Conservation (phyloP, 495 filamentous ascomycete species). For the Beverwykella pulmonaria region DNA sequence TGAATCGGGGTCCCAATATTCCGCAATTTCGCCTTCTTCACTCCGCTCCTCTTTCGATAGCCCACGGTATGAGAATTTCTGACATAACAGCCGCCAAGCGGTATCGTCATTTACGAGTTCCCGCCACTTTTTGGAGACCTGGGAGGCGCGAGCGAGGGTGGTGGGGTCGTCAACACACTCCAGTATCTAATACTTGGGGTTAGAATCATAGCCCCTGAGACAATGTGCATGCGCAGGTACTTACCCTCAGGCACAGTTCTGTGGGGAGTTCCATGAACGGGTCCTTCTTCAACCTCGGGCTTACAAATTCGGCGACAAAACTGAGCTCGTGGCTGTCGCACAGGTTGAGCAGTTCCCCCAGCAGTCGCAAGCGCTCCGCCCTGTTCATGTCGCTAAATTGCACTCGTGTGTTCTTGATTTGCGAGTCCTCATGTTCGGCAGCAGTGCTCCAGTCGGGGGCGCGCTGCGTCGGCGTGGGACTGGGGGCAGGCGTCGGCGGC, state of each 20-base stretch:
- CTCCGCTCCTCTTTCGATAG: conserved; percentile 46
- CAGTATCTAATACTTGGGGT: conserved; percentile 20
- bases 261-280: conserved; percentile 87
- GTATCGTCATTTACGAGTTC: conserved; percentile 92
- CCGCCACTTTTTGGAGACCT: conserved; percentile 91
- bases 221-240: conserved; percentile 27
- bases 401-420: conserved; percentile 57
- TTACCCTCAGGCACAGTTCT: conserved; percentile 85
- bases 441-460: conserved; percentile 61
- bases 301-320: conserved; percentile 91
- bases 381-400: conserved; percentile 59
- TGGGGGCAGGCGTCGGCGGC: conserved; percentile 69
- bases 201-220: not conserved
- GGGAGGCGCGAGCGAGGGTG: conserved; percentile 86
- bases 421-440: conserved; percentile 60
- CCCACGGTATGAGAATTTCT: conserved; percentile 85
- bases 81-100: conserved; percentile 95
- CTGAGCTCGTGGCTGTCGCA: conserved; percentile 94
- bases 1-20: conserved; percentile 13
- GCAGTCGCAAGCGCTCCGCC: conserved; percentile 61
- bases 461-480: conserved; percentile 65
- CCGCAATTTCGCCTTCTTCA: conserved; percentile 24
- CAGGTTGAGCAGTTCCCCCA: conserved; percentile 83
- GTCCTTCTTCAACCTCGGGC: conserved; percentile 90
- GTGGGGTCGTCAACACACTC: conserved; percentile 78